Conservation (phyloP, 306 rosid species). For the Begonia loranthoides region DNA sequence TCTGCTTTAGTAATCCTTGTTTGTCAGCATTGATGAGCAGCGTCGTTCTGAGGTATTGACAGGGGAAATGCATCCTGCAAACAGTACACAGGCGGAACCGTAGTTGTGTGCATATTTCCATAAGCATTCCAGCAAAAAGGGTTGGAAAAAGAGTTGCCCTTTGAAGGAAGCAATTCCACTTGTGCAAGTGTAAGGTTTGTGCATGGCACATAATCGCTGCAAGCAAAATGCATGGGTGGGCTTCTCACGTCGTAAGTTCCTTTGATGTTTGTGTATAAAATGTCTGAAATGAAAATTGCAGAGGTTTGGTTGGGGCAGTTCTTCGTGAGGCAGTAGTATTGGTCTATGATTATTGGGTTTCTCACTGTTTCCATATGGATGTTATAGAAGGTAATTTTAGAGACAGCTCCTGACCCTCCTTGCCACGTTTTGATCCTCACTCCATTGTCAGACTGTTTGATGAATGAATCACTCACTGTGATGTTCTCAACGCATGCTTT, state of each 20-base stretch:
- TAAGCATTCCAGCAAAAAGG: constrained; percentile 51
- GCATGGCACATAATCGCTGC: constrained; percentile 48
- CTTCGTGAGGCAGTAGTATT: constrained; percentile 41
- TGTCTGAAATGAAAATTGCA: constrained; percentile 28
- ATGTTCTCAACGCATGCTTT: constrained; percentile 35
- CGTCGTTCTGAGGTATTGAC: constrained; percentile 8
- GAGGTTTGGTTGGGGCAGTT: constrained; percentile 41
- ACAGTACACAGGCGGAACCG: constrained; percentile 29
- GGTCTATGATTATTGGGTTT: constrained; percentile 47
- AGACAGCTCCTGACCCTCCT: constrained; percentile 39
- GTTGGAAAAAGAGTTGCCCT: constrained; percentile 17
- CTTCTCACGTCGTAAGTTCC: constrained; percentile 47
- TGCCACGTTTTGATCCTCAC: constrained; percentile 53
- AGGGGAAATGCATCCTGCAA: constrained; percentile 27
- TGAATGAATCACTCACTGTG: constrained; percentile 25
- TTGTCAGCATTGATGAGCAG: background rate
- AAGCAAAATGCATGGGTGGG: constrained; percentile 32
- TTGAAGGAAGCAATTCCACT: constrained; percentile 28
- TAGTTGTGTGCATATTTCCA: constrained; percentile 23
- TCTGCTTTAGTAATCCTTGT: too few species aligned
- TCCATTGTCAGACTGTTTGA: constrained; percentile 34
- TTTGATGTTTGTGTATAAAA: constrained; percentile 27
- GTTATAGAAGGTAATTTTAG: constrained; percentile 18
- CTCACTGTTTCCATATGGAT: constrained; percentile 30
- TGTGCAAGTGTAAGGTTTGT: constrained; percentile 31